A percentile compares a stretch with the other conserved stretches of the same genome.
Evolutionary conservation across 768 basidiomycete genomes (phyloP).

Genomic region (Tulasnella sp.): DNA sequence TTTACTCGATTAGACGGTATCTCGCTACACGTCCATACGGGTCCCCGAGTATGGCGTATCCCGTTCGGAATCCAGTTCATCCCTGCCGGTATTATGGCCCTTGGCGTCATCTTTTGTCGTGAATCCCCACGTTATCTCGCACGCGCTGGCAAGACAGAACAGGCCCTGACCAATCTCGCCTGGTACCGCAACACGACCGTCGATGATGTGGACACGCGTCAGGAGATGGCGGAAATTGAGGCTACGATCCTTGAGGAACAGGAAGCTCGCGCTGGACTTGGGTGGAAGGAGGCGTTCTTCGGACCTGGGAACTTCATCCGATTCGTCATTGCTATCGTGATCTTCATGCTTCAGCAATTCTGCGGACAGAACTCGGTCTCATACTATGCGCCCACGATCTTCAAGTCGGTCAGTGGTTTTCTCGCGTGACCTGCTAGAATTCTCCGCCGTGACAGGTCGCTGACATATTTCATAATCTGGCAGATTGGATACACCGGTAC

Average conservation of each 20-base stretch:
- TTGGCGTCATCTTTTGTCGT: constrained; percentile 20
- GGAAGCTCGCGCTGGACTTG: constrained; percentile 51
- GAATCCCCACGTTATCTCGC: constrained; percentile 30
- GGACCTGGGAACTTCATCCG: constrained; percentile 74
- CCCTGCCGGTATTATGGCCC: constrained; percentile 30
- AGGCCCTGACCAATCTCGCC: constrained; percentile 39
- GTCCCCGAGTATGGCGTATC: constrained; percentile 20
- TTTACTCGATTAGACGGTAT: constrained; percentile 12
- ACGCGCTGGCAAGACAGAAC: constrained; percentile 26
- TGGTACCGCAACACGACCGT: constrained; percentile 29
- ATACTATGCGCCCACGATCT: constrained; percentile 31
- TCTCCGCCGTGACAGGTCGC: too few species aligned
- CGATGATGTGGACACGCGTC: constrained; percentile 27
- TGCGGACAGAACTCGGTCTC: constrained; percentile 66
- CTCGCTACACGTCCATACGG: constrained; percentile 8
- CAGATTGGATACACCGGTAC: constrained; percentile 28
- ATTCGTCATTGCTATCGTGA: constrained; percentile 70
- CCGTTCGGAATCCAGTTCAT: constrained; percentile 29
- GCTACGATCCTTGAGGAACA: constrained; percentile 68
- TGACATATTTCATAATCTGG: too few species aligned
- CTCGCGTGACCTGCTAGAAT: too few species aligned
- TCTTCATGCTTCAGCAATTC: constrained; percentile 57
- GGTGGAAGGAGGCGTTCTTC: constrained; percentile 59
- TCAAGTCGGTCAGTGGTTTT: constrained; percentile 22
- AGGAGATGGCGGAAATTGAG: constrained; percentile 53